phyloP scores from a whole-genome alignment of 495 filamentous ascomycete genomes.

The Xylaria longipes region DNA sequence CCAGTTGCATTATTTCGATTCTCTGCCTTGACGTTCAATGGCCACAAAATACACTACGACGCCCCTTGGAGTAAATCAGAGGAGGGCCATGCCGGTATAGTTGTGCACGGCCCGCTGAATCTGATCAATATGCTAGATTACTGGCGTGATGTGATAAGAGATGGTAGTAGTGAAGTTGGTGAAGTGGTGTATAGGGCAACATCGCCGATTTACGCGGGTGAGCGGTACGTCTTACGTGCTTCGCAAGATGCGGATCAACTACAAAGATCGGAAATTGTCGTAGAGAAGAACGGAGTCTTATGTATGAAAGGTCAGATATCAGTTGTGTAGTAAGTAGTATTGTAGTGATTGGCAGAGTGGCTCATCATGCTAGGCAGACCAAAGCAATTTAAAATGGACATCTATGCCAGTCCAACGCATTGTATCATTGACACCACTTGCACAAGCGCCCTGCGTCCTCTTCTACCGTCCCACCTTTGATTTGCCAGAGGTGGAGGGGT shows the following conservation, averaged over 20 bases:
- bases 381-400: background rate
- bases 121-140: background rate
- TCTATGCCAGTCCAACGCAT: background rate
- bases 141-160: background rate
- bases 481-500: background rate
- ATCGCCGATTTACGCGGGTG: background rate
- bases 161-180: background rate
- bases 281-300: background rate
- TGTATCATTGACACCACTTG: background rate
- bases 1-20: constrained; percentile 1
- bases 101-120: background rate
- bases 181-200: background rate
- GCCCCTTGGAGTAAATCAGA: background rate
- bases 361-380: background rate
- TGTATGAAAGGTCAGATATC: background rate
- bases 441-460: background rate
- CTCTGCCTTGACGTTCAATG: background rate
- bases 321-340: background rate
- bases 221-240: background rate
- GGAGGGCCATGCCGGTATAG: background rate
- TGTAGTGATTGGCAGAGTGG: background rate
- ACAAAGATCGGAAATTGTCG: background rate
- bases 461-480: background rate
- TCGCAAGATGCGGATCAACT: background rate
- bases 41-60: background rate